Conservation (phyloP, 2,329 filamentous ascomycete genomes). For the Nannizziopsis arthrosporioides region DNA sequence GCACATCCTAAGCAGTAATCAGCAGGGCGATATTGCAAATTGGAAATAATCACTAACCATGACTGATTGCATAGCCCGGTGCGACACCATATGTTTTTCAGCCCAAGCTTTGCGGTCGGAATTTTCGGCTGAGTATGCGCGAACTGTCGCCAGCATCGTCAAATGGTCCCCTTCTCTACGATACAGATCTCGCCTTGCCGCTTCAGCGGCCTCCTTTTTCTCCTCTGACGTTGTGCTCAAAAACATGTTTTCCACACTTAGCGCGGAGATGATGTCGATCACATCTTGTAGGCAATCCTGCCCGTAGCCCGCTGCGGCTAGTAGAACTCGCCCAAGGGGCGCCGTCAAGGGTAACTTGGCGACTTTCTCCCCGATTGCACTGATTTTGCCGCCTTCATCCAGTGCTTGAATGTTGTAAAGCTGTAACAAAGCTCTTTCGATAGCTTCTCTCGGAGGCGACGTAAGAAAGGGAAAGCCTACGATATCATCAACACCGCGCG, state of each 20-base stretch:
- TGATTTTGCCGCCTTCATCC: constrained; percentile 60
- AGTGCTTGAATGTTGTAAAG: constrained; percentile 69
- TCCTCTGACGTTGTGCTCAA: constrained; percentile 49
- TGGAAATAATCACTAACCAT: constrained; percentile 35
- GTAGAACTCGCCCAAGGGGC: constrained; percentile 65
- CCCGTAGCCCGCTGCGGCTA: constrained; percentile 62
- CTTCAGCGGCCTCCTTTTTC: constrained; percentile 47
- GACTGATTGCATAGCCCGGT: constrained; percentile 54
- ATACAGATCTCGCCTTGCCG: constrained; percentile 45
- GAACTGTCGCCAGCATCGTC: constrained; percentile 50
- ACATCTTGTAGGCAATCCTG: constrained; percentile 65
- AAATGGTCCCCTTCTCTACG: constrained; percentile 53
- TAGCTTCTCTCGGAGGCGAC: constrained; percentile 60
- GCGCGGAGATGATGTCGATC: constrained; percentile 66
- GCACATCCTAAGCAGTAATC: constrained; percentile 38
- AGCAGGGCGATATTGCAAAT: not conserved
- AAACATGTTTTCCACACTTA: constrained; percentile 56
- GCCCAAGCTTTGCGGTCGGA: constrained; percentile 51
- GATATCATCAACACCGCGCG: constrained; percentile 71
- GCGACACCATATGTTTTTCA: constrained; percentile 46
- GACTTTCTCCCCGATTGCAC: constrained; percentile 60
- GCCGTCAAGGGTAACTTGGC: constrained; percentile 74
- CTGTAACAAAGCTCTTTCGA: constrained; percentile 71
- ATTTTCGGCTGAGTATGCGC: constrained; percentile 47
- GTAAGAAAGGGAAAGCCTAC: constrained; percentile 77